Conservation (phyloP, 2,329 filamentous ascomycete genomes). For the Apiospora saccharicola region DNA sequence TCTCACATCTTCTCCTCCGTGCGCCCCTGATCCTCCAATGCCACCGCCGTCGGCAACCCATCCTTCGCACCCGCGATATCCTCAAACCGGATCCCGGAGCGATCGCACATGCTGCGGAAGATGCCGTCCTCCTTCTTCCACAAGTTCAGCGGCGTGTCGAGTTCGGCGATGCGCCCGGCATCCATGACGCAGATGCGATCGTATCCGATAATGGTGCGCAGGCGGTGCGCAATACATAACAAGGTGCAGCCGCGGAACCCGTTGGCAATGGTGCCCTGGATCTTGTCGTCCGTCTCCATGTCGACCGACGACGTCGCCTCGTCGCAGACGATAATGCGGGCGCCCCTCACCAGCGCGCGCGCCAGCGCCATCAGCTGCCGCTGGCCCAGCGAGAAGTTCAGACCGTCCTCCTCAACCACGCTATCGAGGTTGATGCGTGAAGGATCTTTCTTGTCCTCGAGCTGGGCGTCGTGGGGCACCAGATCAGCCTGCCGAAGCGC, state of each 20-base stretch:
- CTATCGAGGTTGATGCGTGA: constrained; percentile 82
- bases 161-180: constrained; percentile 82
- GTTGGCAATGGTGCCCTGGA: constrained; percentile 85
- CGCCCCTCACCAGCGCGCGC: constrained; percentile 84
- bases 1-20: not conserved
- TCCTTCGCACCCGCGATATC: constrained; percentile 58
- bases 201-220: constrained; percentile 92
- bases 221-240: constrained; percentile 89
- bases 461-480: constrained; percentile 50
- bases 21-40: constrained; percentile 30
- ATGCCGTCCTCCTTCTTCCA: constrained; percentile 76
- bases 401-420: constrained; percentile 88
- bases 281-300: constrained; percentile 96
- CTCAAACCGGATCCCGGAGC: constrained; percentile 74
- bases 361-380: constrained; percentile 95
- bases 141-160: constrained; percentile 77
- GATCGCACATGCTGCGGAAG: constrained; percentile 89
- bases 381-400: constrained; percentile 96
- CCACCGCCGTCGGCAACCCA: constrained; percentile 36
- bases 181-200: constrained; percentile 99
- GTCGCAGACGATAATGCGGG: constrained; percentile 94
- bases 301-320: constrained; percentile 94
- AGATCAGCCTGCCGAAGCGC: constrained; percentile 81
- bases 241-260: constrained; percentile 89
- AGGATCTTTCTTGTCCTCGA: constrained; percentile 45